These are phyloP conservation scores for Talaromyces proteolyticus DNA, from an alignment of 495 filamentous ascomycete species.

Conservation along the genomic window DNA sequence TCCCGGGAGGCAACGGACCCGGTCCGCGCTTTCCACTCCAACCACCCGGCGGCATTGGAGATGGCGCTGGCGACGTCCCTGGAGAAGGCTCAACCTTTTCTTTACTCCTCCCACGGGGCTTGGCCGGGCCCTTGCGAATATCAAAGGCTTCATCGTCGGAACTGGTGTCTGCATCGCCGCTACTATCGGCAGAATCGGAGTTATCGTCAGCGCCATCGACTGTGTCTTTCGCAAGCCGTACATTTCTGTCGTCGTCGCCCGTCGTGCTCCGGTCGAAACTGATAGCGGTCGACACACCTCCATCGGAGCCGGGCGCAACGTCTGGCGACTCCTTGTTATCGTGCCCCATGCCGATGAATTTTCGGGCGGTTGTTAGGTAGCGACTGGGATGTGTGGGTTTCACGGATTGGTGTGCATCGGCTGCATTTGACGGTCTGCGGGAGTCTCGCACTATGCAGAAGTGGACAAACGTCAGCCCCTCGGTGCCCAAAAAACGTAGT, in stretches of 20 bases:
- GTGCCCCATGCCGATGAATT: conserved; percentile 49
- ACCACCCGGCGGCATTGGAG: conserved; percentile 1
- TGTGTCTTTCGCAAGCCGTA: conserved; percentile 70
- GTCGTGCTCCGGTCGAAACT: conserved; percentile 11
- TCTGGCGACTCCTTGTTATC: conserved; percentile 62
- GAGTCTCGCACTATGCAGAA: background rate
- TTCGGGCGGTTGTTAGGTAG: conserved; percentile 1
- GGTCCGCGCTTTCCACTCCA: conserved; percentile 29
- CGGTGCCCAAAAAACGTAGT: background rate
- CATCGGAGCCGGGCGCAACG: conserved; percentile 51
- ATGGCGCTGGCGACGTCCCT: conserved; percentile 2
- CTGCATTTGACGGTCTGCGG: background rate
- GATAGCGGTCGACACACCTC: conserved; percentile 44
- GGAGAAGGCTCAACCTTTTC: conserved; percentile 9
- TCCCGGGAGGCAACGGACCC: conserved; percentile 3
- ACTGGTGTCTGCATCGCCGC: conserved; percentile 41
- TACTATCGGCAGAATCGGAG: conserved; percentile 36
- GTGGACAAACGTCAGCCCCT: background rate
- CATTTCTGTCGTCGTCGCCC: conserved; percentile 20
- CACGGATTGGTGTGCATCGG: too few species aligned
- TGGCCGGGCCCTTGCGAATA: conserved; percentile 6
- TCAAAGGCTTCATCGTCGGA: conserved; percentile 44
- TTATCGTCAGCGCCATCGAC: conserved; percentile 55
- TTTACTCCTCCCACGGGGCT: conserved; percentile 26
- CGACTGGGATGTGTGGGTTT: background rate